A percentile compares a stretch with the other conserved stretches of the same genome.
These are phyloP conservation scores for Apiotrichum veenhuisii DNA, from an alignment of 1,284 basidiomycete species.

Conservation along the genomic window DNA sequence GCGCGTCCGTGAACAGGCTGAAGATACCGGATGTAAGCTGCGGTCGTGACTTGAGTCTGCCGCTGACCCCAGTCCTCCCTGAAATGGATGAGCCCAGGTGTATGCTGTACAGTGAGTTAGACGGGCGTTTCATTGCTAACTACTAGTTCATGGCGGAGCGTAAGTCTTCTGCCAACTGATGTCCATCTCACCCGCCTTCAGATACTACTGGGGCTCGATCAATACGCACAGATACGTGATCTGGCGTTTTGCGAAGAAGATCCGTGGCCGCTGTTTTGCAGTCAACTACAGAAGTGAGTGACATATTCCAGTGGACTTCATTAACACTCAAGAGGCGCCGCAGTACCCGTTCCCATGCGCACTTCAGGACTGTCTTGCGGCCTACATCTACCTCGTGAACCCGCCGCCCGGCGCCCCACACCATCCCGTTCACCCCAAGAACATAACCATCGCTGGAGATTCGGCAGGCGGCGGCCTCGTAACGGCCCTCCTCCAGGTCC, in stretches of 20 bases:
- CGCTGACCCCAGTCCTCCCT: slow-evolving; percentile 48
- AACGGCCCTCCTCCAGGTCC: slow-evolving; percentile 80
- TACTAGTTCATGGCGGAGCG: slow-evolving; percentile 60
- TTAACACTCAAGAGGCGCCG: slow-evolving; percentile 57
- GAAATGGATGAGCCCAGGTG: slow-evolving; percentile 83
- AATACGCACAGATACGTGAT: slow-evolving; percentile 66
- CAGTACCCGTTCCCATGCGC: slow-evolving; percentile 97
- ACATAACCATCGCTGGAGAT: slow-evolving; percentile 80
- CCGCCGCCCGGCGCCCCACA: slow-evolving; percentile 72
- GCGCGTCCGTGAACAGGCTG: slow-evolving; percentile 15
- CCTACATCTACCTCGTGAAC: slow-evolving; percentile 69
- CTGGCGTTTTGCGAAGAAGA: slow-evolving; percentile 82
- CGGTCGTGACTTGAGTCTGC: rapidly evolving
- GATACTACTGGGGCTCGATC: slow-evolving; percentile 55
- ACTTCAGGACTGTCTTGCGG: slow-evolving; percentile 78
- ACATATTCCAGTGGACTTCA: background rate
- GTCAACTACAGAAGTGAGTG: slow-evolving; percentile 68
- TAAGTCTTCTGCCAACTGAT: slow-evolving; percentile 8
- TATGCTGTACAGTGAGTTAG: slow-evolving; percentile 62
- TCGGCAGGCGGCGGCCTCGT: slow-evolving; percentile 89
- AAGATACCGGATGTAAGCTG: slow-evolving; percentile 26
- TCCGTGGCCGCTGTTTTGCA: slow-evolving; percentile 81
- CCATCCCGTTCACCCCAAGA: slow-evolving; percentile 70
- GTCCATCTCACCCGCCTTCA: slow-evolving; percentile 8
- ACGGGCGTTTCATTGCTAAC: slow-evolving; percentile 8